A percentile compares a stretch with the other conserved stretches of the same genome.
Conservation (phyloP, 352 stramenopile genomes). For the Globisporangium alternatum region DNA sequence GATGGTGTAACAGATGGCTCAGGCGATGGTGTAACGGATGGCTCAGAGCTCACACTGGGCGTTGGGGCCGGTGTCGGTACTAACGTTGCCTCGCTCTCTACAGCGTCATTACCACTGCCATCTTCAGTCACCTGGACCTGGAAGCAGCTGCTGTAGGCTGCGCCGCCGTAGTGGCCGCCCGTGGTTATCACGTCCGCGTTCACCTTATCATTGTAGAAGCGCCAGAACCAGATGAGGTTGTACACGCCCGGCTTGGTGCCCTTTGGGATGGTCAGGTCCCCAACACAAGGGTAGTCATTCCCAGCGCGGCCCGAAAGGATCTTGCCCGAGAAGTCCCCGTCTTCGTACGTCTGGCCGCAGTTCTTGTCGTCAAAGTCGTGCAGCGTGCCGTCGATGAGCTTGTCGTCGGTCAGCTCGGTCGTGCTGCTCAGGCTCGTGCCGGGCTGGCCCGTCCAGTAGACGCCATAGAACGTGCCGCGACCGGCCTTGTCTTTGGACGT, state of each 20-base stretch:
- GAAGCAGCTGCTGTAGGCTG: constrained; percentile 65
- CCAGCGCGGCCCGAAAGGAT: constrained; percentile 41
- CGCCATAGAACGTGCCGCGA: constrained; percentile 48
- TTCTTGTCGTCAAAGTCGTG: constrained; percentile 72
- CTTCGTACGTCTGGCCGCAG: constrained; percentile 45
- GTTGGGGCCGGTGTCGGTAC: background rate
- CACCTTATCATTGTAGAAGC: constrained; percentile 51
- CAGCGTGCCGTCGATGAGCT: constrained; percentile 58
- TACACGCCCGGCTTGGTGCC: constrained; percentile 38
- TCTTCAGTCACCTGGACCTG: constrained; percentile 41
- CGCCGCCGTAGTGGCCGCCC: constrained; percentile 41
- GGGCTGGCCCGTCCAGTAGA: constrained; percentile 54
- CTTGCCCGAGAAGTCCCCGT: constrained; percentile 34
- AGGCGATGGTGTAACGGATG: background rate
- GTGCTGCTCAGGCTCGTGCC: constrained; percentile 38
- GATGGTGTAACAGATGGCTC: background rate
- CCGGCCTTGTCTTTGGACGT: constrained; percentile 57
- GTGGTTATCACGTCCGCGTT: constrained; percentile 14
- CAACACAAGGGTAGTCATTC: constrained; percentile 57
- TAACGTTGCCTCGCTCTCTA: background rate
- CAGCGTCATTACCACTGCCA: background rate
- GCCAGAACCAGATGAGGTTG: constrained; percentile 75
- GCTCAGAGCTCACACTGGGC: background rate
- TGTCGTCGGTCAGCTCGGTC: constrained; percentile 46
- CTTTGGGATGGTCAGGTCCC: constrained; percentile 21